Percentiles rank a stretch among this genome's conserved stretches.
Evolutionary conservation across 176 grass and related monocot species (phyloP).

Genomic region (Avena insularis): DNA sequence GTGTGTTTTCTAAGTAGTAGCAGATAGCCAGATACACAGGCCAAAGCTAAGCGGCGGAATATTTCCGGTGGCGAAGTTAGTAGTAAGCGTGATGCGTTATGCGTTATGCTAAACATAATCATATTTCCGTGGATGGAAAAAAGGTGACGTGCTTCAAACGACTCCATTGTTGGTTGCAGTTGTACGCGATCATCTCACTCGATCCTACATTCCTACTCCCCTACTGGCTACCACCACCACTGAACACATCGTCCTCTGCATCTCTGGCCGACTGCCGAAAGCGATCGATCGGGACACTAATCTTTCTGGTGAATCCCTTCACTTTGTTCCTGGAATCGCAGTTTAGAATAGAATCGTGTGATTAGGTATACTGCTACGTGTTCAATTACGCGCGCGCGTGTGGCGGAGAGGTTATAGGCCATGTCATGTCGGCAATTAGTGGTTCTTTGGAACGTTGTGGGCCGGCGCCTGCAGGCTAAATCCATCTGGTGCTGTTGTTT

Average conservation of each 20-base stretch:
- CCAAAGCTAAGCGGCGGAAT: not conserved
- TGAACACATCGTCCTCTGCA: not conserved
- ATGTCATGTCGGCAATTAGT: conserved; percentile 8
- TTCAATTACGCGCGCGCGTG: not conserved
- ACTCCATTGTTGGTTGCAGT: conserved; percentile 3
- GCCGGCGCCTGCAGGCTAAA: not conserved
- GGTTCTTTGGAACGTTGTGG: not conserved
- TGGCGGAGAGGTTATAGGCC: not conserved
- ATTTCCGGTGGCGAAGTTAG: not conserved
- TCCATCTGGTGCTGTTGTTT: not conserved
- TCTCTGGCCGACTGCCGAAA: not conserved
- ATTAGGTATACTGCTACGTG: not conserved
- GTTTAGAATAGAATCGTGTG: not conserved
- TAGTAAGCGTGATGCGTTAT: not conserved
- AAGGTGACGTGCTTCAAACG: conserved; percentile 61
- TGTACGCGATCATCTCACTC: not conserved
- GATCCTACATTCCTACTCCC: not conserved
- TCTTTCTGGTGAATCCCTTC: too few relatives aligned
- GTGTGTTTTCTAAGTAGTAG: conserved; percentile 25
- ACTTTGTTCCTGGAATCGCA: not conserved
- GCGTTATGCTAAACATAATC: not conserved
- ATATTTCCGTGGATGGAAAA: not conserved
- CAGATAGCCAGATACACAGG: not conserved
- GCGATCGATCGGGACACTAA: not conserved
- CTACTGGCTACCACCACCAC: not conserved